phyloP scores from a whole-genome alignment of 805 yeast species.

The Zygosaccharomyces rouxii region DNA sequence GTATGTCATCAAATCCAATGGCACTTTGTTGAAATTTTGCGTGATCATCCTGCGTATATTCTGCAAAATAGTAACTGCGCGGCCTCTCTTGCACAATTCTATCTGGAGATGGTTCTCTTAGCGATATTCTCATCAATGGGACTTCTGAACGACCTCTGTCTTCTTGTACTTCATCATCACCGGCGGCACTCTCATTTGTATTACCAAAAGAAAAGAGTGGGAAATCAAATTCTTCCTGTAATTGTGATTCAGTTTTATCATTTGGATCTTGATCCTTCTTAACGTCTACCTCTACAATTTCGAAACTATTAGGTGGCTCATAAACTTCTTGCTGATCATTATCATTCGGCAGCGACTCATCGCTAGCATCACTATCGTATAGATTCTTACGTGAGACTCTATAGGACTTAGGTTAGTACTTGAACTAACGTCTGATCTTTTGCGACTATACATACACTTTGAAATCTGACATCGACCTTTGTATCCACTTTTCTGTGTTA shows the following conservation, averaged over 20 bases:
- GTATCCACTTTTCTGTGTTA: not conserved
- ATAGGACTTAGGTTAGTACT: slow-evolving; percentile 5
- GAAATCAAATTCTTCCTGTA: slow-evolving; percentile 29
- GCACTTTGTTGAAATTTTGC: slow-evolving; percentile 19
- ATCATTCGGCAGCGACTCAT: slow-evolving; percentile 10
- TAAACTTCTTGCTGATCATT: slow-evolving; percentile 9
- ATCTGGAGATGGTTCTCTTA: slow-evolving; percentile 23
- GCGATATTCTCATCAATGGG: slow-evolving; percentile 26
- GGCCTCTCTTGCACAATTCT: slow-evolving; percentile 24
- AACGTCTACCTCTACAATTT: slow-evolving; percentile 25
- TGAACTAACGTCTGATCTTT: not conserved
- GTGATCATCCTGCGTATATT: slow-evolving; percentile 13
- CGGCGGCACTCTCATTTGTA: not conserved
- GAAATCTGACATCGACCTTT: slow-evolving; percentile 11
- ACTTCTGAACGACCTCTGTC: slow-evolving; percentile 12
- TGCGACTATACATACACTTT: slow-evolving; percentile 15
- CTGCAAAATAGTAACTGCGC: slow-evolving; percentile 23
- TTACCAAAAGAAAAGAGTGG: slow-evolving; percentile 28
- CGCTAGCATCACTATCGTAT: slow-evolving; percentile 9
- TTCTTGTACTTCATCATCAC: not conserved
- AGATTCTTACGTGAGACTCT: slow-evolving; percentile 26
- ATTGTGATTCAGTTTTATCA: slow-evolving; percentile 2
- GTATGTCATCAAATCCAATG: slow-evolving; percentile 17
- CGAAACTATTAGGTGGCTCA: slow-evolving; percentile 34
- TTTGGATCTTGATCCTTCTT: slow-evolving; percentile 10